phyloP scores from a whole-genome alignment of 73 alveolate species.

The Blepharisma stoltei region DNA sequence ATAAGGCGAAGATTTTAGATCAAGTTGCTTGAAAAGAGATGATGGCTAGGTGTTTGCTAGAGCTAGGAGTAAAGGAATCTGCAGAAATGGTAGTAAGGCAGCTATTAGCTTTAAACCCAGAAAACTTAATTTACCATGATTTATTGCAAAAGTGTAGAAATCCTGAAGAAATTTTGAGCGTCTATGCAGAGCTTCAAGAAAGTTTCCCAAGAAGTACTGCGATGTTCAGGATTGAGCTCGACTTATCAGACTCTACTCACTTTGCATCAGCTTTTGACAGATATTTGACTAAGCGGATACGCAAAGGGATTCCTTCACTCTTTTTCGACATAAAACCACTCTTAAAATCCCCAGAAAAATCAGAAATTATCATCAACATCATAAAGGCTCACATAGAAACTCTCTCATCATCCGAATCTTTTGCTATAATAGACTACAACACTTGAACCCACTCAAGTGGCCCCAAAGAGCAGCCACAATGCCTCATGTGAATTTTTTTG shows the following conservation, averaged over 20 bases:
- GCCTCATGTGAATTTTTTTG: constrained; percentile 47
- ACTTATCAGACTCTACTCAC: constrained; percentile 30
- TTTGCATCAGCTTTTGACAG: constrained; percentile 10
- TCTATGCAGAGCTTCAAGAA: constrained; percentile 32
- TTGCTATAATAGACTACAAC: no score
- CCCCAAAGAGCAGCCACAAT: constrained; percentile 50
- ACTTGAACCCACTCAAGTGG: no score
- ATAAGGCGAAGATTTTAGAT: constrained; percentile 27
- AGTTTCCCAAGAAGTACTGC: constrained; percentile 45
- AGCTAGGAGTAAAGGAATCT: constrained; percentile 38
- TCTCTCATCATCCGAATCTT: not conserved
- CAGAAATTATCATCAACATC: constrained; percentile 34
- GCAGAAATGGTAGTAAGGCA: constrained; percentile 44
- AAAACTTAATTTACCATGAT: constrained; percentile 34
- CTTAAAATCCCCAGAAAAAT: constrained; percentile 32
- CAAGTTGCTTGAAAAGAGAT: constrained; percentile 27
- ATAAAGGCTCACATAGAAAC: constrained; percentile 31
- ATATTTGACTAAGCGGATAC: constrained; percentile 31
- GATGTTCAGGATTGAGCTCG: constrained; percentile 37
- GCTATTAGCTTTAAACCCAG: constrained; percentile 35
- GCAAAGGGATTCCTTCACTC: constrained; percentile 65
- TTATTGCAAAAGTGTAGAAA: constrained; percentile 14
- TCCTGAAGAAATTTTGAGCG: constrained; percentile 29
- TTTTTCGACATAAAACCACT: constrained; percentile 44
- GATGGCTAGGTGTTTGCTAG: constrained; percentile 22